phyloP scores from a whole-genome alignment of 345 rosid genomes.

The Excoecaria cochinchinensis region DNA sequence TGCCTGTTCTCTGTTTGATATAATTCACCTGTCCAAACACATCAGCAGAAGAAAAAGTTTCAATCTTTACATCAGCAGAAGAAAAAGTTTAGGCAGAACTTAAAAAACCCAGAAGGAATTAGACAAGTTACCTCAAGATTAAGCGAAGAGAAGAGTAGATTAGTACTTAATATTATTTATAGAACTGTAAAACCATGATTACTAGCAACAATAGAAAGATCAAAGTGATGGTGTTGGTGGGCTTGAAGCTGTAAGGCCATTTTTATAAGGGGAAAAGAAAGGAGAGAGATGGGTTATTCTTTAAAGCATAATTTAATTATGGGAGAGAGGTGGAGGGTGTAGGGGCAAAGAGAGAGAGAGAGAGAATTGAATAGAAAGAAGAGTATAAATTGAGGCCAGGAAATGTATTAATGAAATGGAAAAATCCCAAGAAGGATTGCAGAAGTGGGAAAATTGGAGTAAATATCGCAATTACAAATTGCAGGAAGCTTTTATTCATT shows the following conservation, averaged over 20 bases:
- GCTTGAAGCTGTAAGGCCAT: constrained; percentile 41
- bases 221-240: constrained; percentile 26
- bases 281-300: constrained; percentile 44
- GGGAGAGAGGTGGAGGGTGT: constrained; percentile 58
- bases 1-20: background rate
- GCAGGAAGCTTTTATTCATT: constrained; percentile 53
- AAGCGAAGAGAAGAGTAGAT: background rate
- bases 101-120: background rate
- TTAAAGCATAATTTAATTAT: constrained; percentile 72
- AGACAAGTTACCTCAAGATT: background rate
- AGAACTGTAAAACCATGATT: background rate
- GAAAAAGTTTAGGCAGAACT: background rate
- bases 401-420: constrained; percentile 45
- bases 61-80: background rate
- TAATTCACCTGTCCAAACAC: constrained; percentile 13
- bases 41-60: background rate
- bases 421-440: constrained; percentile 43
- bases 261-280: constrained; percentile 38
- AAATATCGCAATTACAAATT: constrained; percentile 39
- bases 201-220: constrained; percentile 2
- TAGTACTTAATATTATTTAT: too few relatives aligned
- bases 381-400: constrained; percentile 56
- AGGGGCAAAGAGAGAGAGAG: constrained; percentile 30
- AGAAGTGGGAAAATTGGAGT: constrained; percentile 31
- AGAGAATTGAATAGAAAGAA: constrained; percentile 25